A percentile compares a stretch with the other conserved stretches of the same genome.
phyloP scores from a whole-genome alignment of 2,329 filamentous ascomycete genomes.

The Rutstroemia sydowiana region DNA sequence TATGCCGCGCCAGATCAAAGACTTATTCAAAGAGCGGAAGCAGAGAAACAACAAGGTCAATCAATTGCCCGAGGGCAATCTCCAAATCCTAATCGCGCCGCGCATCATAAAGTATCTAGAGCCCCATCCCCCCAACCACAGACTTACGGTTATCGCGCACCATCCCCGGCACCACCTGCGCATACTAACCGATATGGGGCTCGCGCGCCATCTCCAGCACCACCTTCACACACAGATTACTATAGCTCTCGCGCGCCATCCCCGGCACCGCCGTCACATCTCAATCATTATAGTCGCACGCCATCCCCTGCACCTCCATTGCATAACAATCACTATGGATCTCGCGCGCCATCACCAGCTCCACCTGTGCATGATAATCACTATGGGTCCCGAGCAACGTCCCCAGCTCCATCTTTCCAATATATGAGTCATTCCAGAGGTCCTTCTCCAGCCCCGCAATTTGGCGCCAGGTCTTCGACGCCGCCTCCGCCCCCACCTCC shows the following conservation, averaged over 20 bases:
- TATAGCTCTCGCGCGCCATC: constrained; percentile 28
- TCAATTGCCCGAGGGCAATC: constrained; percentile 21
- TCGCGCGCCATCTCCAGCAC: constrained; percentile 24
- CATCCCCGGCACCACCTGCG: constrained; percentile 6
- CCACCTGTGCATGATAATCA: constrained; percentile 24
- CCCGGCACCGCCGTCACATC: neutral
- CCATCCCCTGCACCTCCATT: neutral
- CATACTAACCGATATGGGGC: constrained; percentile 33
- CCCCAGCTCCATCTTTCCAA: constrained; percentile 25
- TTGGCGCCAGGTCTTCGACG: constrained; percentile 30
- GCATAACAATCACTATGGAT: neutral
- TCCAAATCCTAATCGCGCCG: constrained; percentile 18
- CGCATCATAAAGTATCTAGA: constrained; percentile 19
- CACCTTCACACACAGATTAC: constrained; percentile 19
- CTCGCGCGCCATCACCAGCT: neutral
- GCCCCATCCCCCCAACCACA: constrained; percentile 25
- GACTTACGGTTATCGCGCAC: neutral
- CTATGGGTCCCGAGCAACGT: constrained; percentile 33
- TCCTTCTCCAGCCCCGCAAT: constrained; percentile 33
- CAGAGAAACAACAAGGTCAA: constrained; percentile 25
- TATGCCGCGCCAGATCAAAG: constrained; percentile 60
- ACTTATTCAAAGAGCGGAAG: constrained; percentile 43
- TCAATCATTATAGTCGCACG: neutral
- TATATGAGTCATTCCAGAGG: constrained; percentile 32
- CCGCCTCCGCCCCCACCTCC: constrained; percentile 81